Base-by-base conservation (phyloP, 2,329 filamentous ascomycete genomes). In the Colletotrichum chrysophilum region DNA sequence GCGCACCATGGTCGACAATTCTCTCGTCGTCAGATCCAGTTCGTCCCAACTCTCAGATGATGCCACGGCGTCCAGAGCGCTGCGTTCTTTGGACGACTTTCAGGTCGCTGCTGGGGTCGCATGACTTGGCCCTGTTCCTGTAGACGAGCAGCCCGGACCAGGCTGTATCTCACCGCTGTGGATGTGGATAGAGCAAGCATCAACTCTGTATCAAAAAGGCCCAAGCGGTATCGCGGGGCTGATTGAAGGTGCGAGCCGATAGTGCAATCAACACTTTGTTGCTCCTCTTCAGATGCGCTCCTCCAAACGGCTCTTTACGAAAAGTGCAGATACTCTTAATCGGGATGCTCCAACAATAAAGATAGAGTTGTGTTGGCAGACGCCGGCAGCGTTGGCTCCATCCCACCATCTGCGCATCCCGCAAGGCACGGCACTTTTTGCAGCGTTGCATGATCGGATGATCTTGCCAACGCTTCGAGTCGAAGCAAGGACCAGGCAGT, bases 391-490 rank as follows among this genome's bases (percentile, higher is more conserved):
- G 71, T 21, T 61, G 58, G 30, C 43, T 61, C 58, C 60, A 38
- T 64, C 32, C 18, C 26, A 48, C 55, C 60, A 58, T 38, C 16
- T 12, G 38, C 38, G 38, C 38, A 36, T 14, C 30, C 14, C 12
- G 56, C 34, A 16, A 34, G 14, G 61, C 62, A 16, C 43, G 38
- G 38, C 38, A 48, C 38, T n/a, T 48, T 43, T 55, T 12, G 70
- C 69, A 75, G 69, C 73, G 69, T 75, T 62, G 71, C 71, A 75
- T 76, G 52, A 76, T 66, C 71, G 60, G 74, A 70, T 69, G 71
- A 76, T 76, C 48, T 65, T 34, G 60, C 58, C 66, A 60, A 70
- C 66, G 67, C 14, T 18, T 66, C 14, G 36, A 66, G 66, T 62
- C 24, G 58, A 70, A 58, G 71, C 60, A 61, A 70, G 66, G 66